Evolutionary conservation across 176 grass and related monocot genomes (phyloP).

Genomic region (Poa annua): DNA sequence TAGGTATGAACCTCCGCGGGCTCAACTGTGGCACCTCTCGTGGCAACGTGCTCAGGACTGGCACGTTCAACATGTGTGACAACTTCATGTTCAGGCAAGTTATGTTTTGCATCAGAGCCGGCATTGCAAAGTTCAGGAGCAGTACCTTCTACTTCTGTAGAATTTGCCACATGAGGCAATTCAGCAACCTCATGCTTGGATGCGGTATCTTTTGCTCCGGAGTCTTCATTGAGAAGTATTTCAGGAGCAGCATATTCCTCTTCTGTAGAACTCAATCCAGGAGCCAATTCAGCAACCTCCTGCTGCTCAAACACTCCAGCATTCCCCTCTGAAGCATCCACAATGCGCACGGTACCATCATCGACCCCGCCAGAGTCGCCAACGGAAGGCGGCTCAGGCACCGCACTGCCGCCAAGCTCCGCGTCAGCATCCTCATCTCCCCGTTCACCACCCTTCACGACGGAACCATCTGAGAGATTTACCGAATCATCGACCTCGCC

Average conservation of each 20-base stretch:
- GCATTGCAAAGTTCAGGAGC: not conserved
- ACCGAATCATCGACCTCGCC: slow-evolving; percentile 17
- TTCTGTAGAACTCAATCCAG: not conserved
- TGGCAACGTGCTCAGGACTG: slow-evolving; percentile 27
- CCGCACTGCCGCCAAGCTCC: not conserved
- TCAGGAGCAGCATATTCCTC: not conserved
- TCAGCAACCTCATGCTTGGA: not conserved
- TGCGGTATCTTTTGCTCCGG: not conserved
- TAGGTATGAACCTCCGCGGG: not conserved
- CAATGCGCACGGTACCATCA: not conserved
- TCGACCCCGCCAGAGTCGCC: not conserved
- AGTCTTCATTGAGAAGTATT: not conserved
- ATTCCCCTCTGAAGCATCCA: slow-evolving; percentile 22
- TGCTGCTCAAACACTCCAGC: not conserved
- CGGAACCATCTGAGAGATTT: not conserved
- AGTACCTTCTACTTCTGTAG: not conserved
- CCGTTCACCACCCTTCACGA: not conserved
- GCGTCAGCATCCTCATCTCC: slow-evolving; percentile 1
- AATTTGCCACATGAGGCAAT: not conserved
- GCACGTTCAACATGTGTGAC: not conserved
- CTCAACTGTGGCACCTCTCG: not conserved
- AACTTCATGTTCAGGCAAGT: not conserved
- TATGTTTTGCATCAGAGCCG: slow-evolving; percentile 5
- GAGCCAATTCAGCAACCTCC: slow-evolving; percentile 1
- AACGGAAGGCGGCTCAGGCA: not conserved